These are phyloP conservation scores for Xylaria sp. DNA, from an alignment of 2,329 filamentous ascomycete genomes.

Conservation along the genomic window DNA sequence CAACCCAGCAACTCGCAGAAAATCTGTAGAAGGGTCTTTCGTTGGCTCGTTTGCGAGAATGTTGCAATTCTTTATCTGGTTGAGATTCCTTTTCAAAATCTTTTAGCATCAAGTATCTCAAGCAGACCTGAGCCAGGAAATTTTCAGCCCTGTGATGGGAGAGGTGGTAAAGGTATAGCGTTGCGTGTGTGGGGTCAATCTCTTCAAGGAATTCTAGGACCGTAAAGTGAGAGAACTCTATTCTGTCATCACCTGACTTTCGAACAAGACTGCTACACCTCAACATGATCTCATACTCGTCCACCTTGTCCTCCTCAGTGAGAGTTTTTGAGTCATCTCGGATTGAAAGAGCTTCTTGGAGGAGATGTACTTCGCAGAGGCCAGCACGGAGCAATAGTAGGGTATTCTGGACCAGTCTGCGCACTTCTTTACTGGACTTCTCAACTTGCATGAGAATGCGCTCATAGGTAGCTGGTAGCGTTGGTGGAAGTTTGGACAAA, in stretches of 20 bases:
- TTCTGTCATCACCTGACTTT: slow-evolving; percentile 1
- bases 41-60: neutral
- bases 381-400: neutral
- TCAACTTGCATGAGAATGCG: slow-evolving; percentile 11
- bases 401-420: slow-evolving; percentile 7
- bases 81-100: neutral
- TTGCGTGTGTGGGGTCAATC: slow-evolving; percentile 6
- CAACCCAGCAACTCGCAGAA: neutral
- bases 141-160: neutral
- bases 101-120: slow-evolving; percentile 6
- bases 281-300: slow-evolving; percentile 19
- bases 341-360: slow-evolving; percentile 18
- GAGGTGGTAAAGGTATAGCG: neutral
- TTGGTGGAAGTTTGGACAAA: slow-evolving; percentile 19
- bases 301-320: slow-evolving; percentile 9
- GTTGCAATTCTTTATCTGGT: neutral
- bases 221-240: slow-evolving; percentile 27
- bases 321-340: slow-evolving; percentile 5
- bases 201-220: slow-evolving; percentile 22
- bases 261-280: slow-evolving; percentile 26
- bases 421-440: neutral
- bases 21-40: neutral
- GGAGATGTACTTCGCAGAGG: neutral
- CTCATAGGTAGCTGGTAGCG: slow-evolving; percentile 13
- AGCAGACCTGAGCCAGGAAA: neutral